A percentile compares a stretch with the other conserved stretches of the same genome.
Conservation (phyloP, 345 rosid genomes). For the Citrus hindsii region DNA sequence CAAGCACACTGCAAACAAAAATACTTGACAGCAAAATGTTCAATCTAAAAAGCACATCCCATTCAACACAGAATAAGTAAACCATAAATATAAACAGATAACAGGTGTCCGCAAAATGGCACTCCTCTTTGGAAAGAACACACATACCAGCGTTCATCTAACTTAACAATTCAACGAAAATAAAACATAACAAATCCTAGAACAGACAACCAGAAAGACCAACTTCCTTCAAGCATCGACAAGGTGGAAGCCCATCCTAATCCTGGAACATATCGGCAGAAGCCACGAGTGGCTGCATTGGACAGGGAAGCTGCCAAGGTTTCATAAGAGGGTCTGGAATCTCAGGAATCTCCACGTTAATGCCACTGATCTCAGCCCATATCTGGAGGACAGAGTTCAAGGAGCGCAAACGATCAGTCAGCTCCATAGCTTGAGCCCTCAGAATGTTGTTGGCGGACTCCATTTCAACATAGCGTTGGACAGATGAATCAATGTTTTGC, state of each 20-base stretch:
- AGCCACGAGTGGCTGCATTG: slow-evolving; percentile 45
- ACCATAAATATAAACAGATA: neutral
- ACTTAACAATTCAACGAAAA: neutral
- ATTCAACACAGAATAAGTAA: neutral
- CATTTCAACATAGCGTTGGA: slow-evolving; percentile 39
- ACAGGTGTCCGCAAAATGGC: neutral
- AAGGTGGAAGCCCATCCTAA: slow-evolving; percentile 20
- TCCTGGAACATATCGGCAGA: slow-evolving; percentile 48
- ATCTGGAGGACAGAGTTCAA: slow-evolving; percentile 56
- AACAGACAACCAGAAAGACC: neutral
- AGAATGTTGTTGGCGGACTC: slow-evolving; percentile 61
- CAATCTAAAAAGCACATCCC: neutral
- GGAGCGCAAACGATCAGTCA: slow-evolving; percentile 61
- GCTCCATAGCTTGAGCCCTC: slow-evolving; percentile 63
- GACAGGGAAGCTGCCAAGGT: slow-evolving; percentile 65
- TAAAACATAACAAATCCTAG: neutral
- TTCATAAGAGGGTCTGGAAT: slow-evolving; percentile 52
- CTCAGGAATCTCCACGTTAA: slow-evolving; percentile 61
- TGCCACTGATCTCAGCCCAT: slow-evolving; percentile 57
- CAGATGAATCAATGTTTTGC: slow-evolving; percentile 27
- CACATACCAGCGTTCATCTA: neutral
- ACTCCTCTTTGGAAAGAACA: neutral
- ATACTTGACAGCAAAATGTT: neutral
- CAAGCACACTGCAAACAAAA: neutral
- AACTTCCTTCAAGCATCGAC: neutral